These are phyloP conservation scores for Botrytis aclada DNA, from an alignment of 2,329 filamentous ascomycete genomes.

Conservation along the genomic window DNA sequence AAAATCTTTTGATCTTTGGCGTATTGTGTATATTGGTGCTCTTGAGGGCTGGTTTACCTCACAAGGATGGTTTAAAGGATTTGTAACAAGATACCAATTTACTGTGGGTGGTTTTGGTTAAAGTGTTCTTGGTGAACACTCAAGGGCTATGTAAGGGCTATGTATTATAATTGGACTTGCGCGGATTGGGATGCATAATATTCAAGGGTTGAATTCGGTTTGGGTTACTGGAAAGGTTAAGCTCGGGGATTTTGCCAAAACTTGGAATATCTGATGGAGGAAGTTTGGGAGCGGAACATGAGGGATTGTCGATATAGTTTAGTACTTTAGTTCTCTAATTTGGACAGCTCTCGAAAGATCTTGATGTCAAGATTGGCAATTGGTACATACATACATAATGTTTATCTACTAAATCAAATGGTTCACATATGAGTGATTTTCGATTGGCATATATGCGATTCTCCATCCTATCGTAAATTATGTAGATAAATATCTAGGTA, in stretches of 20 bases:
- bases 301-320: neutral
- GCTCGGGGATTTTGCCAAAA: neutral
- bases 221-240: neutral
- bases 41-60: neutral
- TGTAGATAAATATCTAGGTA: neutral
- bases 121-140: neutral
- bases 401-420: neutral
- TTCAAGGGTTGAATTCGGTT: neutral
- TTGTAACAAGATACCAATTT: neutral
- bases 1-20: conserved; percentile 25
- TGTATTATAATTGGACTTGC: too few relatives aligned
- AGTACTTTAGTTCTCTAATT: neutral
- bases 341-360: neutral
- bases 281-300: neutral
- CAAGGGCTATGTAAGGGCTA: neutral
- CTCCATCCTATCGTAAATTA: neutral
- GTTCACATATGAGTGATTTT: neutral
- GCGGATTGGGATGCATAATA: neutral
- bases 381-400: neutral
- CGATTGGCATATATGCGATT: neutral
- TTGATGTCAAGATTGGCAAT: neutral
- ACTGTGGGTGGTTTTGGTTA: neutral
- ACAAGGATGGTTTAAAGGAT: neutral
- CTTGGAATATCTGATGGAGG: neutral
- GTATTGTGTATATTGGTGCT: neutral